phyloP scores from a whole-genome alignment of 176 grass and related monocot species.

The barley (Hordeum vulgare) region DNA sequence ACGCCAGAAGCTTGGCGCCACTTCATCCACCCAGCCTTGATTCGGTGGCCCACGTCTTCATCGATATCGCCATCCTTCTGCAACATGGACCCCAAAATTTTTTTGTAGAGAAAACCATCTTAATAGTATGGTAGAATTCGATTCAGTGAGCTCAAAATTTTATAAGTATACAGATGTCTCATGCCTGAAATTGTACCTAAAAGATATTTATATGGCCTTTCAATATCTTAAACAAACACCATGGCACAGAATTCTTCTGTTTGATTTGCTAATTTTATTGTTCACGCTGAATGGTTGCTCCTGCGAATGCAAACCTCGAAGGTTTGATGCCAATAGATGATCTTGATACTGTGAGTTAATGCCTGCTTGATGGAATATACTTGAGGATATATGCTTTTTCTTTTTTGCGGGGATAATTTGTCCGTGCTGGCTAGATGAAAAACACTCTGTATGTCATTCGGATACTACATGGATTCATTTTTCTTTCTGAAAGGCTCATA shows the following conservation, averaged over 20 bases:
- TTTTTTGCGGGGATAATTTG: not conserved
- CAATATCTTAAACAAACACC: not conserved
- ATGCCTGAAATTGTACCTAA: not conserved
- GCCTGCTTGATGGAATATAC: not conserved
- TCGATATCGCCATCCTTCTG: no score
- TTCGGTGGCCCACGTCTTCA: no score
- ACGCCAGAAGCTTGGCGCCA: no score
- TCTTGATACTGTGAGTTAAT: constrained; percentile 38
- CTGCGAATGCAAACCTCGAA: constrained; percentile 41
- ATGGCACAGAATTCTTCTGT: not conserved
- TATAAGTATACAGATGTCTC: not conserved
- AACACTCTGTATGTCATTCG: not conserved
- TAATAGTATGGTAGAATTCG: not conserved
- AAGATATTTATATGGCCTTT: not conserved
- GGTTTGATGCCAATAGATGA: constrained; percentile 45
- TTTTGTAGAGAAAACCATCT: not conserved
- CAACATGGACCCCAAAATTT: no score
- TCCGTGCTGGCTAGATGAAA: not conserved
- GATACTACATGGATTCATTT: not conserved
- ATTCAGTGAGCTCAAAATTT: not conserved
- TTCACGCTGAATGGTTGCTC: constrained; percentile 47
- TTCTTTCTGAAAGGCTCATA: not conserved
- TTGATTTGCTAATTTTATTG: not conserved
- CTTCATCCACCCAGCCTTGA: no score
- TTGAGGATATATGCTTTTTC: no score